Conservation (phyloP, 768 basidiomycete genomes). For the Guyanaporus albipodus region DNA sequence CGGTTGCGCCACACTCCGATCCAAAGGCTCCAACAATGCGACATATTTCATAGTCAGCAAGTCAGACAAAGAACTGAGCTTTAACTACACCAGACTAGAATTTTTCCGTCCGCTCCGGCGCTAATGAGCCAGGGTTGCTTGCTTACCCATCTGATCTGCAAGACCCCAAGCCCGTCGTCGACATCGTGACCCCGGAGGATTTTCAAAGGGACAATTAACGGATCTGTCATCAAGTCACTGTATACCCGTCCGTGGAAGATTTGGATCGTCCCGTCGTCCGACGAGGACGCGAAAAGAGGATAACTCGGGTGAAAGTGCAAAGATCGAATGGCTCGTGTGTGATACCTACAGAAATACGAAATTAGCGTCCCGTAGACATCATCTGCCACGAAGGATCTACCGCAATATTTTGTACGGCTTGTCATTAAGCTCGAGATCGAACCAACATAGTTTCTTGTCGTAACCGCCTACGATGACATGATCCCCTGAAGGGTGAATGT, state of each 20-base stretch:
- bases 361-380: conserved; percentile 9
- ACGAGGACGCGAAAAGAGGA: conserved; percentile 94
- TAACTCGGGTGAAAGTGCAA: conserved; percentile 92
- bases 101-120: conserved; percentile 88
- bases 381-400: conserved; percentile 37
- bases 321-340: conserved; percentile 88
- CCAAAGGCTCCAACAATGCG: conserved; percentile 24
- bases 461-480: conserved; percentile 97
- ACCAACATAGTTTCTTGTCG: conserved; percentile 98
- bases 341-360: conserved; percentile 57
- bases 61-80: conserved; percentile 29
- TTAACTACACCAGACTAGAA: conserved; percentile 84
- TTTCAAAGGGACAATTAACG: conserved; percentile 95
- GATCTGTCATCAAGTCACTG: conserved; percentile 94
- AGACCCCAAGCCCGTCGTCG: conserved; percentile 82
- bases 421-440: conserved; percentile 93
- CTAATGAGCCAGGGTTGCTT: conserved; percentile 91
- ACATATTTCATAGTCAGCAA: conserved; percentile 22
- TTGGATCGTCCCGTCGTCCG: conserved; percentile 96
- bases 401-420: conserved; percentile 96
- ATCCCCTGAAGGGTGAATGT: conserved; percentile 93
- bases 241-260: conserved; percentile 95
- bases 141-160: conserved; percentile 86
- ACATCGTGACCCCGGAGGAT: conserved; percentile 90
- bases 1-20: conserved; percentile 16